Evolutionary conservation across 192 early-diverging fungal species (phyloP), one percentile per base, ranked within the genome.

Genomic region (Rhizoclosmatium globosum): DNA sequence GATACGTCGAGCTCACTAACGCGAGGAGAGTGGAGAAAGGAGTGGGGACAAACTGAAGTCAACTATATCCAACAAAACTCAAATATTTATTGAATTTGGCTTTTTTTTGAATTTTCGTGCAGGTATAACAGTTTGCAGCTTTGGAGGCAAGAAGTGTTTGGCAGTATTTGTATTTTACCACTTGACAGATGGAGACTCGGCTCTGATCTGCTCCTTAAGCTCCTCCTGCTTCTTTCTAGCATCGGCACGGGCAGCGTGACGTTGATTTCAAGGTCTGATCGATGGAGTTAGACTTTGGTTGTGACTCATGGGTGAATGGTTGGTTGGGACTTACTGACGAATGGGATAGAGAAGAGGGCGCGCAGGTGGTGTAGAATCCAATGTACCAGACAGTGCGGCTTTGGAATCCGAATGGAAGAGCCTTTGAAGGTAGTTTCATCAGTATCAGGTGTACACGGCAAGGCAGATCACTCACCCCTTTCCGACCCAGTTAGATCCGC

Each of bases 401-500:
- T 38, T 46, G 47, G 68, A 79, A 57, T 19, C 77, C 68, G 59
- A 79, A 79, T 23, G 77, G 77, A 43, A 79, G 38, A 62, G 77
- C 77, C 77, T 79, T 11, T n/a, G 17, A 19, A 64, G 74, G 13
- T 38, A 4, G 58, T 46, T 31, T 45, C 13, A 57, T 17, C 23
- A 45, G 15, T 47, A 23, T 64, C 21, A 13, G 0, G 0, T 48
- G 38, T 69, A 41, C 19, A 48, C 9, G 7, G 6, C 38, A 69
- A 41, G 17, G 15, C 13, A 38, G 7, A 21, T 69, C 9, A 71
- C 77, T 69, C 58, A 79, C 77, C 77, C 77, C 57, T 79, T 79
- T 46, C 67, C 50, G 15, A 71, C 77, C 77, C 77, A 79, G 77
- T 79, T 79, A 57, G 21, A 45, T 46, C 76, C 76, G 48, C 76